Evolutionary conservation across 305 asterid genomes (phyloP), one percentile per base, ranked within the genome.

Genomic region (Ajuga reptans): DNA sequence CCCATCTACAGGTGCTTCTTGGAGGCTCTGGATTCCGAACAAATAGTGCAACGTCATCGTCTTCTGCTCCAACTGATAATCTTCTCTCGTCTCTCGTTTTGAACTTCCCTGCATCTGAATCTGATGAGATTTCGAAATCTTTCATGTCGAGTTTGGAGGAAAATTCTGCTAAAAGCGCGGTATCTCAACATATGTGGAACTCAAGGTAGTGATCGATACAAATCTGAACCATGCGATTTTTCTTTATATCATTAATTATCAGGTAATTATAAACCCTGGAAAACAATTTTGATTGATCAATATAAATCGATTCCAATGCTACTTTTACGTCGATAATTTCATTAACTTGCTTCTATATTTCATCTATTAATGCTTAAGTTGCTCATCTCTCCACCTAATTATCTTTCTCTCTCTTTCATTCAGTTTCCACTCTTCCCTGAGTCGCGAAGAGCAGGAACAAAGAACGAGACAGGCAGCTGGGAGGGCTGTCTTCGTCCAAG

Each of bases 1-100:
- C 96, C 78, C 95, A 92, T 75, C 70, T 88, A 64, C 96, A 84
- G 78, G 86, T 84, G 66, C 93, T 92, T 82, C 77, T 87, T 17
- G 96, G 96, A 36, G 90, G 91, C 69, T 72, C 77, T 65, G 82
- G 85, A 27, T 81, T 72, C 60, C 81, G 89, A 73, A 77, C 96
- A 4, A 83, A 45, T 65, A 77, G 61, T 78, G 71, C 83, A 55
- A 64, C 82, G 31, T 68, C 91, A 42, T 73, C 89, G 42, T 73
- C 89, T 37, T 68, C 69, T 63, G 80, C 79, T 60, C 74, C 68
- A n/a, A 57, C 78, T n/a, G 96, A 89, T 77, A 85, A 89, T 49
- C 72, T 84, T 33, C 86, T 92, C 71, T 89, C 96, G 0, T 87
- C 95, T 65, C 94, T 89, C 64, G 79, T 61, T 53, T 68, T 78